Evolutionary conservation across 2,329 filamentous ascomycete genomes (phyloP), one percentile per base, ranked within the genome.

Genomic region (Fusarium sp.): DNA sequence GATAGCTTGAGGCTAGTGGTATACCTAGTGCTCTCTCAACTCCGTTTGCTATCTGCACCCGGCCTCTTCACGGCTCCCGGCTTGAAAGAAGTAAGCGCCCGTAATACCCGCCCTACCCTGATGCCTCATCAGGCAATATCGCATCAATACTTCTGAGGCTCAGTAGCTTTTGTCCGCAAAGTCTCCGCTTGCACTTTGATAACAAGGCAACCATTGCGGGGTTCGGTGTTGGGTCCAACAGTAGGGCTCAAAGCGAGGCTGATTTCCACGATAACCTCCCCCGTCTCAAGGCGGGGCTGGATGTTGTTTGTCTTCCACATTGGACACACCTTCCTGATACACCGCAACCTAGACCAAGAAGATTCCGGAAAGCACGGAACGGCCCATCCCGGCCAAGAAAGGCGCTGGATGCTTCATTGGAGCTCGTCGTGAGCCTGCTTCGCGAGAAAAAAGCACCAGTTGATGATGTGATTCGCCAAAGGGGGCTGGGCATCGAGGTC

Each of bases 371-470:
- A 63, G 67, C 35, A 75, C 73, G 73, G 73, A 16, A 73, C 73
- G 73, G 57, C 66, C 73, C 73, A 75, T 73, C 70, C 73, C 73
- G 73, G 39, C 23, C 70, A 67, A 63, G 34, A 68, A 34, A 65
- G 58, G 66, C 59, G 45, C 43, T 25, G 50, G 39, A 27, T 11
- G 8, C n/a, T 8, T 37, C 27, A 52, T 62, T 58, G 35, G 66
- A 66, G 58, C 43, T 58, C 43, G 58, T 25, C 54, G 35, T 27
- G 41, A 54, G 50, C 54, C 20, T 37, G 37, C 34, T 60, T 61
- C 16, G 43, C 32, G 48, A 64, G 23, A 25, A 57, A 73, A 54
- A 54, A 30, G 16, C 37, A 67, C 54, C 64, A 25, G 37, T 58
- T 62, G 25, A 37, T 27, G 48, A 43, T 72, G 50, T 73, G 63